Percentiles rank a stretch among this genome's conserved stretches.
Conservation (phyloP, 805 yeast genomes). For the Myxozyma melibiosi region DNA sequence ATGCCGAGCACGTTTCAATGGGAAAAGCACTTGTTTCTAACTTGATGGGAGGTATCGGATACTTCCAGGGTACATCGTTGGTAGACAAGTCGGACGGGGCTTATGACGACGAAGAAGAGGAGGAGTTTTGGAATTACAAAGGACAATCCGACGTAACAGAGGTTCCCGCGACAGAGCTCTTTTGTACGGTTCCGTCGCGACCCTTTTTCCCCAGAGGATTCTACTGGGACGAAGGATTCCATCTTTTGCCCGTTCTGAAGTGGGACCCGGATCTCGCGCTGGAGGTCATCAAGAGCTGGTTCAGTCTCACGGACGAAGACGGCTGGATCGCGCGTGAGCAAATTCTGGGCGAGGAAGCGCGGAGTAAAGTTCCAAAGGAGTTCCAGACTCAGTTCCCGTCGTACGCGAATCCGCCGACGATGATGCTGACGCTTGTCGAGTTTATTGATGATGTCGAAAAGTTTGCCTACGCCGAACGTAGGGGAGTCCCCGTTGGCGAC, state of each 20-base stretch:
- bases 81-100: constrained; percentile 73
- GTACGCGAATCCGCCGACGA: constrained; percentile 94
- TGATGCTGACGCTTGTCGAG: constrained; percentile 55
- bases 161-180: constrained; percentile 81
- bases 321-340: constrained; percentile 99
- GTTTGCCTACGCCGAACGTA: constrained; percentile 2
- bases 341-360: constrained; percentile 86
- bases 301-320: constrained; percentile 75
- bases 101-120: constrained; percentile 66
- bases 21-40: constrained; percentile 82
- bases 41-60: constrained; percentile 85
- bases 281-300: constrained; percentile 85
- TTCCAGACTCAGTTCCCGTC: constrained; percentile 85
- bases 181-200: constrained; percentile 86
- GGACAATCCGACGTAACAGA: constrained; percentile 29
- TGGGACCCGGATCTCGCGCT: constrained; percentile 54
- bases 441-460: constrained; percentile 29
- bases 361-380: constrained; percentile 81
- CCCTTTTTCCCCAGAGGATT: constrained; percentile 96
- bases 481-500: constrained; percentile 10
- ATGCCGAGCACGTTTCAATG: constrained; percentile 51
- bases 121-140: constrained; percentile 46
- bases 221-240: constrained; percentile 99
- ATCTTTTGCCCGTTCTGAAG: constrained; percentile 74
- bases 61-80: constrained; percentile 78